phyloP scores from a whole-genome alignment of 176 grass and related monocot species.

The Musa schizocarpa region DNA sequence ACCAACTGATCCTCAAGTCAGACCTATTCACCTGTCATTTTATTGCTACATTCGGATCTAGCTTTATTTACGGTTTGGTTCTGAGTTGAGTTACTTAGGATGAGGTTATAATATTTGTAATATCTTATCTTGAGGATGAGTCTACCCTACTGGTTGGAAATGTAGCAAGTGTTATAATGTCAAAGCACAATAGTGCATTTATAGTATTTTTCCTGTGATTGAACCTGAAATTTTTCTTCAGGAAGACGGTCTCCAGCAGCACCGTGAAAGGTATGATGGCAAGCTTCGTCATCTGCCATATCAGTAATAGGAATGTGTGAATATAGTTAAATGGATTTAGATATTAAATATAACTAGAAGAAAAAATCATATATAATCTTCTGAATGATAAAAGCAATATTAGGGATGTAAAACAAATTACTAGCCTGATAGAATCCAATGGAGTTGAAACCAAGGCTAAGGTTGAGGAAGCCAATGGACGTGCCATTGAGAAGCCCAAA shows the following conservation, averaged over 20 bases:
- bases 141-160: too few species aligned
- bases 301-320: not conserved
- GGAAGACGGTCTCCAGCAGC: slow-evolving; percentile 83
- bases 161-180: too few species aligned
- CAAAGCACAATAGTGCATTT: too few species aligned
- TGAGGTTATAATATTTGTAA: not conserved
- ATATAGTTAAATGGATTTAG: not conserved
- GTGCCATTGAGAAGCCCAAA: slow-evolving; percentile 92
- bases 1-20: too few species aligned
- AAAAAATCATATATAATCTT: too few species aligned
- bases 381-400: not conserved
- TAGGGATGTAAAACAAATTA: not conserved
- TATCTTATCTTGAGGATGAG: not conserved
- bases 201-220: not conserved
- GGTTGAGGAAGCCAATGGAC: slow-evolving; percentile 92
- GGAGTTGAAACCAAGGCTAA: slow-evolving; percentile 98
- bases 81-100: not conserved
- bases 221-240: slow-evolving; percentile 98
- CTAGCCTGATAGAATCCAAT: slow-evolving; percentile 98
- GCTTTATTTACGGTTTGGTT: not conserved
- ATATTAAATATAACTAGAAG: too few species aligned
- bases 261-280: slow-evolving; percentile 99
- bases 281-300: slow-evolving; percentile 95
- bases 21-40: too few species aligned
- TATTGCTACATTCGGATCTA: too few species aligned